These are phyloP conservation scores for Euphorbia peplus DNA, from an alignment of 345 rosid species.

Conservation along the genomic window DNA sequence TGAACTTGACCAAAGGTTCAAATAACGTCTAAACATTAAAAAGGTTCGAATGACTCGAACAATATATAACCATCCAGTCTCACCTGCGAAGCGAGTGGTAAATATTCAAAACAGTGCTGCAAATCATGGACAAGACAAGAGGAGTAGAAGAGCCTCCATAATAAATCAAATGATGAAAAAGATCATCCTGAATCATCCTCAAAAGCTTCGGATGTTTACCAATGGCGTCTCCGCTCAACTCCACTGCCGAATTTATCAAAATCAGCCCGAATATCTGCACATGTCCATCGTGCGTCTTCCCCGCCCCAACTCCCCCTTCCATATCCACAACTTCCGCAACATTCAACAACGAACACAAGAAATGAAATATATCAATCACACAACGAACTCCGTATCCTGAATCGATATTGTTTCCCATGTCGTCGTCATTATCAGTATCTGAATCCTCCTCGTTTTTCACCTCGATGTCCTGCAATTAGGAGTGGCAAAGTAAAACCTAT, in stretches of 20 bases:
- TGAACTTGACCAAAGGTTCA: too few relatives aligned
- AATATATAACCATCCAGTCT: not conserved
- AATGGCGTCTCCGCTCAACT: constrained; percentile 73
- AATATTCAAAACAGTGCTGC: constrained; percentile 75
- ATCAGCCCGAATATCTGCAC: constrained; percentile 64
- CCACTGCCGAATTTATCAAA: constrained; percentile 69
- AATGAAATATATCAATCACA: constrained; percentile 77
- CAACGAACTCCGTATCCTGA: constrained; percentile 66
- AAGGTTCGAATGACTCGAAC: too few relatives aligned
- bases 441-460: constrained; percentile 44
- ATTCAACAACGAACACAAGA: constrained; percentile 73
- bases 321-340: constrained; percentile 64
- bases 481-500: too few relatives aligned
- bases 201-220: constrained; percentile 71
- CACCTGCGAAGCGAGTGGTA: constrained; percentile 87
- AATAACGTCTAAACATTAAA: too few relatives aligned
- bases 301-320: constrained; percentile 39
- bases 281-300: constrained; percentile 60
- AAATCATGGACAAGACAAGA: constrained; percentile 79
- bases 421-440: constrained; percentile 66
- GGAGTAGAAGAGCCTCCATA: constrained; percentile 73
- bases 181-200: constrained; percentile 74
- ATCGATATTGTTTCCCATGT: constrained; percentile 18
- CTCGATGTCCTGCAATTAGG: constrained; percentile 62
- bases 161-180: constrained; percentile 84